phyloP scores from a whole-genome alignment of 495 filamentous ascomycete species.

The Margaritispora aquatica region DNA sequence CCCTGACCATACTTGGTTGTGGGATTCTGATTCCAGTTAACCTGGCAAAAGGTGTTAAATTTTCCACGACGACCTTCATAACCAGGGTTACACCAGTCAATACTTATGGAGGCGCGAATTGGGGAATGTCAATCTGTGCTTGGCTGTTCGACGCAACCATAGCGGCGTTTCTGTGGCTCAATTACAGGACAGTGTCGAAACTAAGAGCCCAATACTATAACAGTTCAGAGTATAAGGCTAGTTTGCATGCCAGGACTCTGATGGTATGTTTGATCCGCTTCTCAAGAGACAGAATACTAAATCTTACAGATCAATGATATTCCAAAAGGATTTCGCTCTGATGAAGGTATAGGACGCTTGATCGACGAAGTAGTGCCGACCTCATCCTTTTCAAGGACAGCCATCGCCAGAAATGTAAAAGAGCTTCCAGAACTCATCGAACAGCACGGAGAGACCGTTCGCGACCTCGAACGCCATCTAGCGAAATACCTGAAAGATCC shows the following conservation, averaged over 20 bases:
- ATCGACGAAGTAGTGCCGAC: slow-evolving; percentile 70
- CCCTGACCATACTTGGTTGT: slow-evolving; percentile 68
- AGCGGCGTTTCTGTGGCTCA: slow-evolving; percentile 79
- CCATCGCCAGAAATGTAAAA: slow-evolving; percentile 87
- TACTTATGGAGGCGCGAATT: slow-evolving; percentile 53
- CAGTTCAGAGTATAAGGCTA: slow-evolving; percentile 82
- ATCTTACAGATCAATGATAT: slow-evolving; percentile 72
- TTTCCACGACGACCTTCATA: slow-evolving; percentile 48
- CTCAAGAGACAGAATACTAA: not conserved
- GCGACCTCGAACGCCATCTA: slow-evolving; percentile 72
- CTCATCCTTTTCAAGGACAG: slow-evolving; percentile 67
- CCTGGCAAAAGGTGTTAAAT: slow-evolving; percentile 43
- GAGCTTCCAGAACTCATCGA: slow-evolving; percentile 77
- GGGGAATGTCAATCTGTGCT: slow-evolving; percentile 77
- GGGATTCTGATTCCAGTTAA: slow-evolving; percentile 81
- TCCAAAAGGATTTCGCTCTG: slow-evolving; percentile 61
- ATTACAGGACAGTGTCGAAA: slow-evolving; percentile 66
- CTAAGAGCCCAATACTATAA: slow-evolving; percentile 77
- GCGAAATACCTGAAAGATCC: slow-evolving; percentile 89
- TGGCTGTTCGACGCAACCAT: slow-evolving; percentile 74
- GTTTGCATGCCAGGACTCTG: slow-evolving; percentile 82
- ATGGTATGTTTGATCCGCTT: slow-evolving; percentile 51
- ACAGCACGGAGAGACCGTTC: slow-evolving; percentile 74
- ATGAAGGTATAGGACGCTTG: slow-evolving; percentile 80
- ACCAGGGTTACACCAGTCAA: slow-evolving; percentile 47